phyloP scores from a whole-genome alignment of 257 asterid species.

The Solanum lycopersicoides region DNA sequence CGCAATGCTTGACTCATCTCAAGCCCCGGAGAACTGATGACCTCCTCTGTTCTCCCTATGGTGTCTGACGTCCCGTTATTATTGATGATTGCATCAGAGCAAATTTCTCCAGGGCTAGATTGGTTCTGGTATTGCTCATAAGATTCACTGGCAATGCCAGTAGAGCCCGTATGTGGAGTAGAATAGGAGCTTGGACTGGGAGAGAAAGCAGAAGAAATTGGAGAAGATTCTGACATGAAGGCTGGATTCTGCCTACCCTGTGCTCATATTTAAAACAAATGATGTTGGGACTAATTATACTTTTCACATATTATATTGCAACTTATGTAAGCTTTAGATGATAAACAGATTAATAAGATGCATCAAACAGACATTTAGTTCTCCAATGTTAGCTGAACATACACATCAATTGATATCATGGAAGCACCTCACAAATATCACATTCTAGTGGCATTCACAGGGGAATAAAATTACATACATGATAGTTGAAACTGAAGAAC shows the following conservation, averaged over 20 bases:
- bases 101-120: constrained; percentile 50
- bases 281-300: neutral
- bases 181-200: constrained; percentile 35
- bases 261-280: constrained; percentile 8
- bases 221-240: constrained; percentile 23
- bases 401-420: neutral
- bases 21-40: constrained; percentile 35
- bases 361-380: neutral
- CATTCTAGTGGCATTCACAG: neutral
- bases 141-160: constrained; percentile 28
- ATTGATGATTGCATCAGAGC: constrained; percentile 19
- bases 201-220: constrained; percentile 29
- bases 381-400: neutral
- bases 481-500: neutral
- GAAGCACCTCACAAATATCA: neutral
- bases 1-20: constrained; percentile 50
- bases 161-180: constrained; percentile 30
- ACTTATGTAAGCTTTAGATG: neutral
- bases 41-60: constrained; percentile 28
- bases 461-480: neutral
- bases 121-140: constrained; percentile 21
- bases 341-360: neutral
- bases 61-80: constrained; percentile 8
- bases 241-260: constrained; percentile 47
- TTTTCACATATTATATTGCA: neutral